Conservation (phyloP, 2,329 filamentous ascomycete species). For the Dothistroma septosporum region DNA sequence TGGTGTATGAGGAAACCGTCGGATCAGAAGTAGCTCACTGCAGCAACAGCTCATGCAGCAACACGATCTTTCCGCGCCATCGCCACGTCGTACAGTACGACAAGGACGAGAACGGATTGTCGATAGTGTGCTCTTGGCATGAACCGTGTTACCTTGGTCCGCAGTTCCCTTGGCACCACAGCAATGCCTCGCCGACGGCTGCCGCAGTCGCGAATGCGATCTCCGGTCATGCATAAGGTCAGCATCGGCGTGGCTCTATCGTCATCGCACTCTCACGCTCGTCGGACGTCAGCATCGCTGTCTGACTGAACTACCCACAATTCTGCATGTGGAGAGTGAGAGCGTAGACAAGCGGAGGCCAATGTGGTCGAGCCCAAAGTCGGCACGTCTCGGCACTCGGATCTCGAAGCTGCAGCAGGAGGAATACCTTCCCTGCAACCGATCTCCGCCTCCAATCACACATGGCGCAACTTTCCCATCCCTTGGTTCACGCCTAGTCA, state of each 20-base stretch:
- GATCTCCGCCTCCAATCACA: background rate
- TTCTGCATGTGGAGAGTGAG: background rate
- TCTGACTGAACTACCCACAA: background rate
- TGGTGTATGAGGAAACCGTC: background rate
- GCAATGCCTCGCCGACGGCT: background rate
- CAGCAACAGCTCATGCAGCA: background rate
- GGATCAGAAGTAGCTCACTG: too few relatives aligned
- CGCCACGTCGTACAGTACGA: background rate
- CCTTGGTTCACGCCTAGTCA: constrained; percentile 1
- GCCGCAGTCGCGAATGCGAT: background rate
- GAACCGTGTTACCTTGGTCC: background rate
- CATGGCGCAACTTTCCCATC: background rate
- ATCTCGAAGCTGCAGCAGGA: background rate
- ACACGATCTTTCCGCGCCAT: background rate
- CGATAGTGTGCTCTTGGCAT: background rate
- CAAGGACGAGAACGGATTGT: background rate
- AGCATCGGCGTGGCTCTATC: background rate
- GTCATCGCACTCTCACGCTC: background rate
- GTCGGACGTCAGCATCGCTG: background rate
- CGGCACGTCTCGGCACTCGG: background rate
- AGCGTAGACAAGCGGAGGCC: too few relatives aligned
- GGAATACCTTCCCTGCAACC: background rate
- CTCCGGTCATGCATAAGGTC: background rate
- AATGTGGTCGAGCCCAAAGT: background rate
- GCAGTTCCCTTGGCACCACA: background rate